phyloP scores from a whole-genome alignment of 495 filamentous ascomycete species.

The Chaetomium fimeti region DNA sequence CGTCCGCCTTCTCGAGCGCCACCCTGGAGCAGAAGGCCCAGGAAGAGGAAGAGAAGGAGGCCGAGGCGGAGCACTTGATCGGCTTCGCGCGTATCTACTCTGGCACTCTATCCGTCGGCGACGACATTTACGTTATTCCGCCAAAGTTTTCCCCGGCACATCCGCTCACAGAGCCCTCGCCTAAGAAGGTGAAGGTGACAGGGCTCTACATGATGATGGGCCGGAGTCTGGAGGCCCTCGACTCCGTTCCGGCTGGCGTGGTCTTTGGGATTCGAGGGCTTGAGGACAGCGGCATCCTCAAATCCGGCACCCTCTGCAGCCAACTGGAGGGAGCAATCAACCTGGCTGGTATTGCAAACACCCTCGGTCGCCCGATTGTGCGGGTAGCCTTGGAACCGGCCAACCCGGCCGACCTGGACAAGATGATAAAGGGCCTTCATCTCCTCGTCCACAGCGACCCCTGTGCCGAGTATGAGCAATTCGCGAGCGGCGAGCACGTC shows the following conservation, averaged over 20 bases:
- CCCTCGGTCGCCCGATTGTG: slow-evolving; percentile 82
- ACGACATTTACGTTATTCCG: slow-evolving; percentile 82
- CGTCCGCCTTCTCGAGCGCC: slow-evolving; percentile 37
- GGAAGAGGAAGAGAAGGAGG: slow-evolving; percentile 54
- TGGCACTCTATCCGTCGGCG: slow-evolving; percentile 82
- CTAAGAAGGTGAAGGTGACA: slow-evolving; percentile 78
- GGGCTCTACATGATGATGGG: slow-evolving; percentile 97
- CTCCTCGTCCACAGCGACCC: slow-evolving; percentile 93
- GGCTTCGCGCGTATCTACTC: slow-evolving; percentile 94
- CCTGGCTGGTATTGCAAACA: slow-evolving; percentile 74
- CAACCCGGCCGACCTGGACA: slow-evolving; percentile 82
- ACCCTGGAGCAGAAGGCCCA: slow-evolving; percentile 52
- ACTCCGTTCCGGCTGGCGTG: slow-evolving; percentile 85
- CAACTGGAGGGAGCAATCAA: slow-evolving; percentile 88
- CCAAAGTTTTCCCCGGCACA: slow-evolving; percentile 86
- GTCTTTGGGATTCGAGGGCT: slow-evolving; percentile 95
- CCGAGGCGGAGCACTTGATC: slow-evolving; percentile 82
- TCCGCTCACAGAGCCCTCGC: slow-evolving; percentile 72
- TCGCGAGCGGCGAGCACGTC: slow-evolving; percentile 92
- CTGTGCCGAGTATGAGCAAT: slow-evolving; percentile 91
- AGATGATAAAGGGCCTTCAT: slow-evolving; percentile 86
- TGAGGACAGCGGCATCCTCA: slow-evolving; percentile 79
- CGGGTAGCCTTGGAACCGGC: slow-evolving; percentile 89
- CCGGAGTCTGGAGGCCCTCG: slow-evolving; percentile 75
- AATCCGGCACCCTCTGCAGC: slow-evolving; percentile 91